Conservation (phyloP, 1,139 yeast species). For the Pichia sp. region DNA sequence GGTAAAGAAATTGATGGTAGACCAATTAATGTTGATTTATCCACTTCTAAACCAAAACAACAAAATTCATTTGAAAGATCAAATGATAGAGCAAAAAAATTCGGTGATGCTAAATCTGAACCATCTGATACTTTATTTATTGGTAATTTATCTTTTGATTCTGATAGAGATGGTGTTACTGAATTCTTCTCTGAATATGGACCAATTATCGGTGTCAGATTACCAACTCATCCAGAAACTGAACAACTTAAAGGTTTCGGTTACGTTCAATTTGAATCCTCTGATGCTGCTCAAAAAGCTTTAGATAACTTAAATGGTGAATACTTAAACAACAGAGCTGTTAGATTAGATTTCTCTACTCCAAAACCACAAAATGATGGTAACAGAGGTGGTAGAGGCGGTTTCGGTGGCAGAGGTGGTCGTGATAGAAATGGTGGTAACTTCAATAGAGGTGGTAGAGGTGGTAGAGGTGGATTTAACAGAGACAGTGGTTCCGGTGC, state of each 20-base stretch:
- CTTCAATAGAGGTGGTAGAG: conserved; percentile 36
- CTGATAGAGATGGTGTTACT: conserved; percentile 71
- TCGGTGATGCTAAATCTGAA: conserved; percentile 82
- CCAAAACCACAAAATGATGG: conserved; percentile 48
- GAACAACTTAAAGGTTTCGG: conserved; percentile 99
- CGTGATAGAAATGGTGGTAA: conserved; percentile 39
- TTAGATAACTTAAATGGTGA: conserved; percentile 83
- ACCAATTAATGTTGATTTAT: conserved; percentile 88
- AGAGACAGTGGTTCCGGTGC: conserved; percentile 41
- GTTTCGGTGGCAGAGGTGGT: conserved; percentile 31
- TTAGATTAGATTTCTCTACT: conserved; percentile 90
- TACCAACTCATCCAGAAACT: conserved; percentile 98
- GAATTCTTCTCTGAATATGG: conserved; percentile 73
- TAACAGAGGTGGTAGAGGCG: conserved; percentile 33
- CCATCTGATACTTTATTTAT: conserved; percentile 94
- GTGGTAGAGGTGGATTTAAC: conserved; percentile 37
- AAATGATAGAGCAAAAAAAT: conserved; percentile 76
- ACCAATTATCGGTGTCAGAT: conserved; percentile 77
- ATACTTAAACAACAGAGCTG: conserved; percentile 84
- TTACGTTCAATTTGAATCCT: conserved; percentile 80
- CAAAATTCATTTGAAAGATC: conserved; percentile 37
- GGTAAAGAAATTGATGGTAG: conserved; percentile 96
- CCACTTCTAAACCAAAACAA: conserved; percentile 72
- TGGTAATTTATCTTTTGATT: conserved; percentile 91
- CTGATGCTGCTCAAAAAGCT: conserved; percentile 90